Evolutionary conservation across 768 basidiomycete species (phyloP).

Genomic region (Pleurotus giganteus): DNA sequence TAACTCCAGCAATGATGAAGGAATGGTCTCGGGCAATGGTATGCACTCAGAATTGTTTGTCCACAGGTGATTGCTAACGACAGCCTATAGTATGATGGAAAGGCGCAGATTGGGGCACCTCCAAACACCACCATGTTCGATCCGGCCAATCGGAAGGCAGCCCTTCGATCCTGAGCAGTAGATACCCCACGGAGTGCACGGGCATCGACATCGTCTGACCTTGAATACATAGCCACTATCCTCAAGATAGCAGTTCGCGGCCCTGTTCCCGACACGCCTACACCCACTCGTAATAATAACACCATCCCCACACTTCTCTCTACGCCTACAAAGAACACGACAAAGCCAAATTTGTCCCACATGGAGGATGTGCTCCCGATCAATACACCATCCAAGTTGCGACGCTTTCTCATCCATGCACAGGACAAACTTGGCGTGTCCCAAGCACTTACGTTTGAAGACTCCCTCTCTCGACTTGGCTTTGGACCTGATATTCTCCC

Average conservation of each 20-base stretch:
- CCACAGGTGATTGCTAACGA: background rate
- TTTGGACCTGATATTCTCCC: background rate
- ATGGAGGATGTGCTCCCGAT: too few relatives aligned
- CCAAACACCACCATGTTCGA: background rate
- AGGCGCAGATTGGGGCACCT: background rate
- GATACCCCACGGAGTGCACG: background rate
- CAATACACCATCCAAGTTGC: background rate
- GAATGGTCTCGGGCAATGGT: conserved; percentile 16
- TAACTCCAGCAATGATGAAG: conserved; percentile 17
- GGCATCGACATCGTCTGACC: background rate
- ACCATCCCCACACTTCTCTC: too few relatives aligned
- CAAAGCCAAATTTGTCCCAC: too few relatives aligned
- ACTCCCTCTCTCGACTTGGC: background rate
- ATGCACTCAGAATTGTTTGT: background rate
- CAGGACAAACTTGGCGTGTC: background rate
- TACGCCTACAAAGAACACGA: too few relatives aligned
- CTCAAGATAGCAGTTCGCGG: background rate
- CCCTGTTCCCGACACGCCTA: too few relatives aligned
- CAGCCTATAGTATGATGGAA: background rate
- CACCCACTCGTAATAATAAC: too few relatives aligned
- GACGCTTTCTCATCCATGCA: background rate
- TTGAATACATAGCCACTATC: background rate
- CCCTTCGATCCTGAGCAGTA: background rate
- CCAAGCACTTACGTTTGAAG: background rate
- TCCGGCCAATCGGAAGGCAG: background rate